Percentiles rank a stretch among this genome's conserved stretches.
Evolutionary conservation across 208 protist species (phyloP).

Genomic region (Angomonas ambiguus): DNA sequence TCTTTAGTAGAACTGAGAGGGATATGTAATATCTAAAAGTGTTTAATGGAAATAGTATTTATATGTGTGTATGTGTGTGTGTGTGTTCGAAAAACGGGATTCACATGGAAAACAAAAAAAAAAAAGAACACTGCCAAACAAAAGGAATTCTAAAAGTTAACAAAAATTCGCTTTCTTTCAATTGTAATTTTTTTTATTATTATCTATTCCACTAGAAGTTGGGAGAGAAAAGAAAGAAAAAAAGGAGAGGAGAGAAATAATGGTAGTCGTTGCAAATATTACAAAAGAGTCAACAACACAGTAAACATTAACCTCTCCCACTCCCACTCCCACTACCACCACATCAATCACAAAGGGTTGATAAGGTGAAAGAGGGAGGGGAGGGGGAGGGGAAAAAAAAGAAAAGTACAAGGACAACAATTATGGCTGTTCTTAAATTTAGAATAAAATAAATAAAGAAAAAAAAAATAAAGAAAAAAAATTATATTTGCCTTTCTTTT

Average conservation of each 20-base stretch:
- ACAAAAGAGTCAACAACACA: no score
- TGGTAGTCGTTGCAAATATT: no score
- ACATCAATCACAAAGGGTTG: no score
- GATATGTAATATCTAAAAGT: no score
- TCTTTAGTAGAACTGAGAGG: no score
- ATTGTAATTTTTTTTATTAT: neutral
- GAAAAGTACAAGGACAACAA: neutral
- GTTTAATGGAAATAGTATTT: no score
- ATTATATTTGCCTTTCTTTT: neutral
- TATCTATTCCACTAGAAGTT: neutral
- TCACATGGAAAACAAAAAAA: no score
- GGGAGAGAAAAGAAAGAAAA: neutral
- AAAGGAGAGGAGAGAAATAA: neutral
- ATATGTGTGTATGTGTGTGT: no score
- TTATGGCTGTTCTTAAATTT: neutral
- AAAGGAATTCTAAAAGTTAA: neutral
- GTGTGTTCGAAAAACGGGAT: neutral
- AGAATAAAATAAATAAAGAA: neutral
- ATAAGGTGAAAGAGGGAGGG: neutral
- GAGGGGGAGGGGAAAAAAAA: neutral
- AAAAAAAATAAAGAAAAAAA: neutral
- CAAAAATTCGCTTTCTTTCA: no score
- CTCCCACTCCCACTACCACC: no score
- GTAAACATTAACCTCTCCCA: no score
- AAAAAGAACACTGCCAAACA: neutral